Percentiles rank a stretch among this genome's conserved stretches.
phyloP scores from a whole-genome alignment of 2,329 filamentous ascomycete genomes.

The Penicillium sp. region DNA sequence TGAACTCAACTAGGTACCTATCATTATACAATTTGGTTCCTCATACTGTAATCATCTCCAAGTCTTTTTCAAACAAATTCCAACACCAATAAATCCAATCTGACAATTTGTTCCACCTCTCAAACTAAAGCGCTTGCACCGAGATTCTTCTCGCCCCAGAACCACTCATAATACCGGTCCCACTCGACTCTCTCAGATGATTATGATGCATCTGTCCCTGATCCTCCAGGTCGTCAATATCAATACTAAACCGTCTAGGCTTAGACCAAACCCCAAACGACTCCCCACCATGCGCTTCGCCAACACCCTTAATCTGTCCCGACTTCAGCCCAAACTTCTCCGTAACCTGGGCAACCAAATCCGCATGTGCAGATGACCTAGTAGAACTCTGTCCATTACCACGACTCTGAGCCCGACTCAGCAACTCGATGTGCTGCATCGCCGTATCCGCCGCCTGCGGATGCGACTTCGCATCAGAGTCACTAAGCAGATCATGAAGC shows the following conservation, averaged over 20 bases:
- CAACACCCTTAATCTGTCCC: slow-evolving; percentile 22
- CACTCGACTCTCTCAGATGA: slow-evolving; percentile 32
- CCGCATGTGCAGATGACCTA: slow-evolving; percentile 23
- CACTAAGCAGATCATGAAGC: slow-evolving; percentile 30
- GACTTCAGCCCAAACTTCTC: slow-evolving; percentile 29
- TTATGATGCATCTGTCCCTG: slow-evolving; percentile 28
- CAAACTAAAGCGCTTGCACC: slow-evolving; percentile 22
- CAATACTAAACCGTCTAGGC: slow-evolving; percentile 34
- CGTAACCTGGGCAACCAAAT: slow-evolving; percentile 27
- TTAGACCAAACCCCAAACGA: slow-evolving; percentile 33
- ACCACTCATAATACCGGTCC: slow-evolving; percentile 27
- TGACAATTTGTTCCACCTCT: slow-evolving; percentile 1
- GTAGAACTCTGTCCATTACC: slow-evolving; percentile 13
- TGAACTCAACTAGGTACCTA: not conserved
- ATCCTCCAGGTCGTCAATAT: slow-evolving; percentile 32
- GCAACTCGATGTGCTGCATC: slow-evolving; percentile 32
- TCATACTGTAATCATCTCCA: not conserved
- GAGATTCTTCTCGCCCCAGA: slow-evolving; percentile 26
- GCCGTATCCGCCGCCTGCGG: slow-evolving; percentile 23
- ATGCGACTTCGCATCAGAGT: slow-evolving; percentile 22
- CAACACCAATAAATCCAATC: slow-evolving; percentile 1
- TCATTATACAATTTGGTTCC: not conserved
- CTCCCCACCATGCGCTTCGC: slow-evolving; percentile 22
- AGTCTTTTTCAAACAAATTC: not conserved
- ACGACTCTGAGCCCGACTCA: slow-evolving; percentile 30